Conservation (phyloP, 192 early-diverging fungal genomes). For the Linnemannia hyalina region DNA sequence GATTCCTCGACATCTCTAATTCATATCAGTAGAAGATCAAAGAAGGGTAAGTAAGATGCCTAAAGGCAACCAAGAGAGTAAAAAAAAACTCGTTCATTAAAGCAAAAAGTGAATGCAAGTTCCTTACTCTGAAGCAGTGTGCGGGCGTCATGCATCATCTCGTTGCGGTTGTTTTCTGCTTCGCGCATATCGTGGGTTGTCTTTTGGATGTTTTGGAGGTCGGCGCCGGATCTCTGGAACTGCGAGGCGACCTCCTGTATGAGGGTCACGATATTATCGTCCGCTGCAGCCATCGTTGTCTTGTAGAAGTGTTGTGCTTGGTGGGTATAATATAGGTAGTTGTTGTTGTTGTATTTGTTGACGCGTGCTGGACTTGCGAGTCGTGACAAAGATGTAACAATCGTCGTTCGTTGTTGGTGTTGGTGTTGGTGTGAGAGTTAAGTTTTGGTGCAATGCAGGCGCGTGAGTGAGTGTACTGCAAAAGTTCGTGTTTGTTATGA, state of each 20-base stretch:
- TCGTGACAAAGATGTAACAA: background rate
- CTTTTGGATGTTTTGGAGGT: conserved; percentile 30
- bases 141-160: conserved; percentile 29
- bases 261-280: conserved; percentile 19
- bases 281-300: background rate
- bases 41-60: background rate
- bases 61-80: background rate
- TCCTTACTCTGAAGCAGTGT: conserved; percentile 35
- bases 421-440: too few species aligned
- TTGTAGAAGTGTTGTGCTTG: background rate
- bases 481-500: too few species aligned
- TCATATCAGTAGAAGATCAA: background rate
- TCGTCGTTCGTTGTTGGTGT: too few species aligned
- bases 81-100: background rate
- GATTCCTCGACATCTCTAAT: conserved; percentile 33
- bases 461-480: too few species aligned
- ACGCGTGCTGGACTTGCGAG: background rate
- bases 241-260: conserved; percentile 36
- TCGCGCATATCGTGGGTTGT: conserved; percentile 30
- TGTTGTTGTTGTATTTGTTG: background rate
- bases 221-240: conserved; percentile 33
- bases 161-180: conserved; percentile 24
- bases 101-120: too few species aligned
- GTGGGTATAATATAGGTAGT: conserved; percentile 2
- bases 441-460: too few species aligned